Percentiles rank a stretch among this genome's conserved stretches.
Evolutionary conservation across 768 basidiomycete species (phyloP).

Genomic region (Phallus indusiatus): DNA sequence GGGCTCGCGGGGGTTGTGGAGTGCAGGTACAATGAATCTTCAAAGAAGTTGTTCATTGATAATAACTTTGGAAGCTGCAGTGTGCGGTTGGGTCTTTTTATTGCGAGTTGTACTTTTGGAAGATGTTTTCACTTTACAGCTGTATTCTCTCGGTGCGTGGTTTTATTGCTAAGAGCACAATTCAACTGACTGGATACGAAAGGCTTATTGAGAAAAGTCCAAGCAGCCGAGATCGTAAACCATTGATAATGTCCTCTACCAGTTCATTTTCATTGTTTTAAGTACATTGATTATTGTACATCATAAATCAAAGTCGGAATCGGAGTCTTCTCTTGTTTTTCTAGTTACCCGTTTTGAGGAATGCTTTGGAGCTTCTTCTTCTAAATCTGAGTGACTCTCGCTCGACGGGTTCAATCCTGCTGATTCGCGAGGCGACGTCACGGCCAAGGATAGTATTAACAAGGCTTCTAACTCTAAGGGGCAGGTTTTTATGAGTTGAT

Average conservation of each 20-base stretch:
- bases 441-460: conserved; percentile 52
- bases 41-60: neutral
- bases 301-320: conserved; percentile 60
- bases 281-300: neutral
- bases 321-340: conserved; percentile 49
- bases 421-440: conserved; percentile 38
- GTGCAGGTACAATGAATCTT: neutral
- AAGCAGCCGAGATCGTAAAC: neutral
- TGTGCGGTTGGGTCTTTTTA: too few relatives aligned
- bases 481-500: neutral
- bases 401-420: conserved; percentile 26
- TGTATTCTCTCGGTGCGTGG: neutral
- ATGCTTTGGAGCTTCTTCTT: conserved; percentile 33
- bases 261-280: neutral
- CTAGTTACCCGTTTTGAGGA: conserved; percentile 37
- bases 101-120: neutral
- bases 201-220: neutral
- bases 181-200: neutral
- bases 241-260: neutral
- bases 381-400: conserved; percentile 20
- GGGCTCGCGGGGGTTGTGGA: conserved; percentile 35
- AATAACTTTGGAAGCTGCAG: neutral
- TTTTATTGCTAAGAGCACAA: neutral
- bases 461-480: conserved; percentile 60
- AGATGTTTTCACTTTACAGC: neutral